These are phyloP conservation scores for Ustilago cynodontis DNA, from an alignment of 1,284 basidiomycete genomes.

Conservation along the genomic window DNA sequence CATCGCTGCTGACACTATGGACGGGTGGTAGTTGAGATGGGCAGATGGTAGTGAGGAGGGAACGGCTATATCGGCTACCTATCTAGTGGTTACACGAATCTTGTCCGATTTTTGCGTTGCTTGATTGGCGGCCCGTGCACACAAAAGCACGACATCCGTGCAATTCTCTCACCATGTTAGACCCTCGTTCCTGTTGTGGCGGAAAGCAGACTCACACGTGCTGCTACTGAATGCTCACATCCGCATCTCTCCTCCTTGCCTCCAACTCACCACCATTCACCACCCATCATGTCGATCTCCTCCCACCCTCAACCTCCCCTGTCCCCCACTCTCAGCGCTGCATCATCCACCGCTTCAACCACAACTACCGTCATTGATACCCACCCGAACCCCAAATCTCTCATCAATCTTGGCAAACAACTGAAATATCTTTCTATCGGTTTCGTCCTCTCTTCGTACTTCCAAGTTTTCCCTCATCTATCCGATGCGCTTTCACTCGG, in stretches of 20 bases:
- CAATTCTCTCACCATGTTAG: not conserved
- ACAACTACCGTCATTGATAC: slow-evolving; percentile 33
- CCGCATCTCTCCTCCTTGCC: not conserved
- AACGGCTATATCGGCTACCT: not conserved
- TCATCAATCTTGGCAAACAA: slow-evolving; percentile 52
- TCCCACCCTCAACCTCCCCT: slow-evolving; percentile 4
- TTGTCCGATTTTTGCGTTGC: not conserved
- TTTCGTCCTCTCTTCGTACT: slow-evolving; percentile 26
- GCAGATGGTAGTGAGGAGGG: not conserved
- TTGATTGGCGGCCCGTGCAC: not conserved
- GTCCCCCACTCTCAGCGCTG: slow-evolving; percentile 12
- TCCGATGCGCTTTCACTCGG: slow-evolving; percentile 27
- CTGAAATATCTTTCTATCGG: slow-evolving; percentile 52
- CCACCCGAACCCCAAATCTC: slow-evolving; percentile 31
- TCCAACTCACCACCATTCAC: too few species aligned
- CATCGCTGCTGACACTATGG: slow-evolving; percentile 2
- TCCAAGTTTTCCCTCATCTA: slow-evolving; percentile 42
- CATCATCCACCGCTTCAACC: slow-evolving; percentile 28
- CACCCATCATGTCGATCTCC: slow-evolving; percentile 1
- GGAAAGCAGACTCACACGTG: not conserved
- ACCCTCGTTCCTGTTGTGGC: not conserved
- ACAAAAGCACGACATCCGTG: slow-evolving; percentile 6
- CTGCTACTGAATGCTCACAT: not conserved
- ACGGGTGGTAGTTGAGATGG: not conserved
- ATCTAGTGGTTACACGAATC: not conserved